These are phyloP conservation scores for Rheum nobile DNA, from an alignment of 148 eudicot genomes.

Conservation along the genomic window DNA sequence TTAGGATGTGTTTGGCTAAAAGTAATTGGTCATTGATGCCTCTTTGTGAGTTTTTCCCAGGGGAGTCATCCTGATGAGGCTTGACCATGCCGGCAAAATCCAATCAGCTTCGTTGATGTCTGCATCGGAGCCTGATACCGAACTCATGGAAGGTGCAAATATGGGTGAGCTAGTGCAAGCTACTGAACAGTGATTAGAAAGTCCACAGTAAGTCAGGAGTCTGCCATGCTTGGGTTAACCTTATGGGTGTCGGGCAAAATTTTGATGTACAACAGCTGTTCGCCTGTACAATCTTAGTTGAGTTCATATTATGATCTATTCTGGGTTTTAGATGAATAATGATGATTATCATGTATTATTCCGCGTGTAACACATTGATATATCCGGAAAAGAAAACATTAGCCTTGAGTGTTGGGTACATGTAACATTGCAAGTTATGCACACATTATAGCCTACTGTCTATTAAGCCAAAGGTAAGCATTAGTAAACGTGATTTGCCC, in stretches of 20 bases:
- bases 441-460: neutral
- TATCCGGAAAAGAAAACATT: neutral
- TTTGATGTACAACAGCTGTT: neutral
- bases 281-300: neutral
- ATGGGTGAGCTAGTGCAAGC: neutral
- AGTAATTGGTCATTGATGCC: too few species aligned
- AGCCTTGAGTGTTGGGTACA: neutral
- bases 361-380: neutral
- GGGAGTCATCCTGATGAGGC: constrained; percentile 93
- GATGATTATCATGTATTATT: neutral
- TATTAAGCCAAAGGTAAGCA: too few species aligned
- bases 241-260: neutral
- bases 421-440: neutral
- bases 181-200: neutral
- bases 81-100: constrained; percentile 78
- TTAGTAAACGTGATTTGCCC: too few species aligned
- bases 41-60: too few species aligned
- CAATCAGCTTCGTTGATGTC: constrained; percentile 85
- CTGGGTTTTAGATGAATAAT: neutral
- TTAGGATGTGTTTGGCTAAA: too few species aligned
- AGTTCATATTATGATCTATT: neutral
- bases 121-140: constrained; percentile 40
- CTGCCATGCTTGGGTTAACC: neutral
- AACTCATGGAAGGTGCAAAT: neutral
- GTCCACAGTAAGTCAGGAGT: neutral